Evolutionary conservation across 208 protist genomes (phyloP).

Genomic region (Leishmania mexicana): DNA sequence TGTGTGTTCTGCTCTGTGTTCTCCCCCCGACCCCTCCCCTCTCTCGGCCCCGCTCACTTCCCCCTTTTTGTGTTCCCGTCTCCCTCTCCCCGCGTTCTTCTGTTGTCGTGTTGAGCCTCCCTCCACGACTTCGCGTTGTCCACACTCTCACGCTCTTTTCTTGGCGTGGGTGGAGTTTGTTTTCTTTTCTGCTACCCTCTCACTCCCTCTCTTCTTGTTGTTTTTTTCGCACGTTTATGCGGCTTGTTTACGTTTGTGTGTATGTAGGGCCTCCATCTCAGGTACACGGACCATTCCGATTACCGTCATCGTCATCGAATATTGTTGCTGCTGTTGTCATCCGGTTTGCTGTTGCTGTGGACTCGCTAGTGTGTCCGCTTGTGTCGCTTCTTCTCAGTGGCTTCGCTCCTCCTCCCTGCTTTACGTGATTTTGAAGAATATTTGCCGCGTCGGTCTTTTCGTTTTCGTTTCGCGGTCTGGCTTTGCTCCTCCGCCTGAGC

Average conservation of each 20-base stretch:
- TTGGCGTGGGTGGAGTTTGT: neutral
- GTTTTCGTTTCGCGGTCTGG: neutral
- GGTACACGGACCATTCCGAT: neutral
- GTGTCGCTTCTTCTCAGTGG: neutral
- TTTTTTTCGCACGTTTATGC: neutral
- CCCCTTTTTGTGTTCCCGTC: neutral
- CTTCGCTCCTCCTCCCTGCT: neutral
- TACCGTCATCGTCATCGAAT: neutral
- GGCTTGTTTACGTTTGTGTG: neutral
- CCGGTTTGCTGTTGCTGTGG: no score
- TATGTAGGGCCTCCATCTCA: neutral
- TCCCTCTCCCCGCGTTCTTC: neutral
- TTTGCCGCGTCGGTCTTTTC: neutral
- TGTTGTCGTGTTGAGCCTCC: neutral
- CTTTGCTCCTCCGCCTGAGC: neutral
- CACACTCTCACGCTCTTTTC: neutral
- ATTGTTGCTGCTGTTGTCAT: no score
- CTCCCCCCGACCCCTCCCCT: neutral
- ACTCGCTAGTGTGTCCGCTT: neutral
- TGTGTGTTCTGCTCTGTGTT: neutral
- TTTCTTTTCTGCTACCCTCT: neutral
- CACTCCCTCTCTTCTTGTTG: neutral
- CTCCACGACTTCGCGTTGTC: neutral
- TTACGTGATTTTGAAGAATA: neutral
- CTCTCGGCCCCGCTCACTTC: neutral